Percentiles rank a stretch among this genome's conserved stretches.
These are phyloP conservation scores for Sicyos baderoa DNA, from an alignment of 306 rosid species.

Conservation along the genomic window DNA sequence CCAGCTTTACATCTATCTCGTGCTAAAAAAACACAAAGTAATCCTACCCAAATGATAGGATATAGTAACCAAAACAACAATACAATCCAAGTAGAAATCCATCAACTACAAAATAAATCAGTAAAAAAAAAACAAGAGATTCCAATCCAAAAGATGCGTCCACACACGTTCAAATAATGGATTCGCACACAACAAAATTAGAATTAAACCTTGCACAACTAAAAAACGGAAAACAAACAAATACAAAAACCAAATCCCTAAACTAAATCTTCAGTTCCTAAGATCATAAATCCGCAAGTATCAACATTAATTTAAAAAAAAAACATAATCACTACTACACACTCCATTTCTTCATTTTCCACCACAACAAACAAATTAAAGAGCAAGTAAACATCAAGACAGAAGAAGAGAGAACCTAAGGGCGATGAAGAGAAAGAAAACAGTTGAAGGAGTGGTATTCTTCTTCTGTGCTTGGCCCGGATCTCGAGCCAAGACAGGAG, in stretches of 20 bases:
- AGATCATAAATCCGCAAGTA: too few species aligned
- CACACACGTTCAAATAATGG: not conserved
- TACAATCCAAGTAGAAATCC: not conserved
- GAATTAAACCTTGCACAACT: not conserved
- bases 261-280: not conserved
- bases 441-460: constrained; percentile 26
- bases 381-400: not conserved
- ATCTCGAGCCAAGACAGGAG: constrained; percentile 80
- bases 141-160: not conserved
- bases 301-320: too few species aligned
- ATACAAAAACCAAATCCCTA: not conserved
- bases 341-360: not conserved
- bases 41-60: not conserved
- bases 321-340: too few species aligned
- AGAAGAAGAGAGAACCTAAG: constrained; percentile 23
- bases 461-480: constrained; percentile 61
- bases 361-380: not conserved
- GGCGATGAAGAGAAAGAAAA: constrained; percentile 24
- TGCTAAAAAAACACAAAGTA: not conserved
- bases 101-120: not conserved
- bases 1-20: not conserved
- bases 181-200: not conserved
- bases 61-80: not conserved
- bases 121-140: not conserved
- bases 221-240: not conserved